Base-by-base conservation (phyloP, 2,329 filamentous ascomycete species). In the Beauveria rudraprayagi region DNA sequence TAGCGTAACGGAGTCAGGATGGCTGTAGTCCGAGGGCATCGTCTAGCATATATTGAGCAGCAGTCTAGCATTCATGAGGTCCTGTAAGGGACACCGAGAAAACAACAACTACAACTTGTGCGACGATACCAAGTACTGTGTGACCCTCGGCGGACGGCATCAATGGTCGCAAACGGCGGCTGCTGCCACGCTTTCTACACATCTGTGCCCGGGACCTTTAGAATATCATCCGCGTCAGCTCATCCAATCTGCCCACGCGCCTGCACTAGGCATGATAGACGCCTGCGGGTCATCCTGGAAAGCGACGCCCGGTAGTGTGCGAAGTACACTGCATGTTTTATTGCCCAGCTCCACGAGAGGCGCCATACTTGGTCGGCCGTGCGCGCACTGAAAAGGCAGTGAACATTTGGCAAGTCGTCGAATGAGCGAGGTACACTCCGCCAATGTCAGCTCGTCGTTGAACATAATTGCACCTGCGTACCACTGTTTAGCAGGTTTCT, bases 371-470 rank as follows among this genome's bases (percentile, higher is more conserved):
- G 85, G 85, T 58, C 86, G 78, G 0, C 91, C 91, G 76, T 95
- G 91, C 1, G 91, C 91, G 72, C 91, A 95, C 69, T 91, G 87
- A 65, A 94, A 94, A 0, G 91, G 90, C 64, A 93, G 90, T 0
- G 78, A 79, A 65, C 88, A 92, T 0, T 67, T 69, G 0, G 81
- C 79, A n/a, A 94, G 73, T 3, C 78, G 77, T 1, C 60, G 63
- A 0, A 93, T 70, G 40, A 94, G 71, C 0, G 71, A 69, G 10
- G 73, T 66, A 66, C 90, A 93, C 64, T 91, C 80, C 0, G 77
- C 72, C 0, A 70, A 64, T 0, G 77, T 78, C 8, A 94, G 73
- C 6, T 75, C 69, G 67, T 95, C 91, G 66, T 93, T 93, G 73
- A 95, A 95, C 89, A 92, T 93, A 70, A 94, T 86, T 2, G 91